These are phyloP conservation scores for Saccharomycopsis hybrid DNA, from an alignment of 1,139 yeast genomes.

Conservation along the genomic window DNA sequence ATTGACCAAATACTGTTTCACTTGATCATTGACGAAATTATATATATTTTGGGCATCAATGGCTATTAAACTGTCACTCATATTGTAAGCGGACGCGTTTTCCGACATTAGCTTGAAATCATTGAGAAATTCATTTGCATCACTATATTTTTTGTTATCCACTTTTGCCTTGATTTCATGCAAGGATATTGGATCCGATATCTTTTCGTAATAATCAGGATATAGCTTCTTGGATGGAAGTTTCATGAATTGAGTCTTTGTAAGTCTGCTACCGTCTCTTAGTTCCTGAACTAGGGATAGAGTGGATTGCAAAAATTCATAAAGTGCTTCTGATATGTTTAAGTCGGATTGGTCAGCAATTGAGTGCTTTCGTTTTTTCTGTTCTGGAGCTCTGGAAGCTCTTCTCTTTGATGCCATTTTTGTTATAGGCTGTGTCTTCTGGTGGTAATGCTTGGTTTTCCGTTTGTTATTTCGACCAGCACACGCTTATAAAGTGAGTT, in stretches of 20 bases:
- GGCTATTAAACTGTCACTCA: constrained; percentile 56
- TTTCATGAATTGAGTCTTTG: constrained; percentile 53
- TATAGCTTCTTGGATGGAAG: constrained; percentile 69
- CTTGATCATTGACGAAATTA: constrained; percentile 40
- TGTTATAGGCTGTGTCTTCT: too few species aligned
- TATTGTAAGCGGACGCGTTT: constrained; percentile 60
- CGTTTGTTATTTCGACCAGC: too few species aligned
- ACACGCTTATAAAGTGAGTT: too few species aligned
- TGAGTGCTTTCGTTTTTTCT: neutral
- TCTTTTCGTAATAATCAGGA: constrained; percentile 74
- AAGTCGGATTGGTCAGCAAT: neutral
- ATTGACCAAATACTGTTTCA: constrained; percentile 27
- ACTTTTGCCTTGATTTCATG: constrained; percentile 52
- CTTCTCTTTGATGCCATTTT: constrained; percentile 17
- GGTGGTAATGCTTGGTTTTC: too few species aligned
- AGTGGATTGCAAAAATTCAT: constrained; percentile 28
- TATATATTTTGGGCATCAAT: constrained; percentile 42
- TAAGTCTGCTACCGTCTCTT: constrained; percentile 27
- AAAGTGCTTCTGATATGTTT: constrained; percentile 1
- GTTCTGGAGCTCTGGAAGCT: constrained; percentile 6
- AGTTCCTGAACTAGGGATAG: constrained; percentile 28
- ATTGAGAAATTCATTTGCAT: constrained; percentile 38
- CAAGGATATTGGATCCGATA: constrained; percentile 60
- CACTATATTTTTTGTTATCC: constrained; percentile 27
- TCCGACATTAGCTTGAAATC: constrained; percentile 53